Base-by-base conservation (phyloP, 495 filamentous ascomycete genomes). In the Penicillium verhagenii region DNA sequence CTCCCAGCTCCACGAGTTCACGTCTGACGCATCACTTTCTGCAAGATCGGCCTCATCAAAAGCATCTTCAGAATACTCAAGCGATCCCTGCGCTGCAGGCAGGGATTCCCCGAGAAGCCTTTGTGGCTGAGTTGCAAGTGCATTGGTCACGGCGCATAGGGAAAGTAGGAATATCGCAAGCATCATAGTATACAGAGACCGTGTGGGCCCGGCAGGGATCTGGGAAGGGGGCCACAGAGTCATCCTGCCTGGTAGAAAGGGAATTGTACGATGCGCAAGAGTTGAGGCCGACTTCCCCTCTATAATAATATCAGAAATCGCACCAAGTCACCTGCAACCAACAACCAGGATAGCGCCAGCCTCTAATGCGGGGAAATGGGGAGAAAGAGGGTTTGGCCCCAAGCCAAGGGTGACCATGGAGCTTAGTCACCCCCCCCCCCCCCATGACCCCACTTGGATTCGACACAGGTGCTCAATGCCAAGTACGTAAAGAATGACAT, bases 81-180 rank as follows among this genome's bases (percentile, higher is more conserved):
- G 33, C 10, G 29, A 50, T 2, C 18, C 16, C 5, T 47, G 38
- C 23, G 14, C 18, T 13, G 16, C 19, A n/a, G 54, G 9, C 18
- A 29, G 28, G 4, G 50, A 16, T 26, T 52, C 51, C 14, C 46
- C 50, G 14, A 69, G 53, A 14, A 58, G 52, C 31, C 63, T 62
- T 51, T 73, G 73, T 25, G 58, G 56, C 35, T 51, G 57, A 16
- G 21, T 53, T 64, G 58, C 50, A 63, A 70, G 66, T 58, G 69
- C 66, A 65, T 71, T 63, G 50, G 59, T 54, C 54, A 33, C 50
- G 26, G 33, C 31, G 21, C 54, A 47, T 43, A 68, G 38, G 29
- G 56, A 61, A 50, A 64, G 47, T 24, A 65, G 29, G 50, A 54
- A 58, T 54, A 74, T 50, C 14, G 47, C 59, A 39, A 72, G 45